Conservation (phyloP, 1,284 basidiomycete genomes). For the Moesziomyces globuligerus region DNA sequence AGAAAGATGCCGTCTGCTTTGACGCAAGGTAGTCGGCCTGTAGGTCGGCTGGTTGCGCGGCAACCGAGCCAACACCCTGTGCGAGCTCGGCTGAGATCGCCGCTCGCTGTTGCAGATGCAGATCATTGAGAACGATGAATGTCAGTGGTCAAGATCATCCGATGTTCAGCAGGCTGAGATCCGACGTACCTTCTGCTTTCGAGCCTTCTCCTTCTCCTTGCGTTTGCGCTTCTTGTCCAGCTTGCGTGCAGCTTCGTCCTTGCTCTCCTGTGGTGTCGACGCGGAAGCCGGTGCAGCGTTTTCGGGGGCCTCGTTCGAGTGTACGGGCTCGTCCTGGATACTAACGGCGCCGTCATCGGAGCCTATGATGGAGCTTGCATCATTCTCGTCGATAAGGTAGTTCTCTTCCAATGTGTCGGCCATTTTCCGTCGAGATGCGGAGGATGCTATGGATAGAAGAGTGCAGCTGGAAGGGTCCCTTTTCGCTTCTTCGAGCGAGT, state of each 20-base stretch:
- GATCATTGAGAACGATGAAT: background rate
- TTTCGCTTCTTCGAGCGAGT: constrained; percentile 16
- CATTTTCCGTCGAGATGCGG: constrained; percentile 40
- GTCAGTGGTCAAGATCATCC: background rate
- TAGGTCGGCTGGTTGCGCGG: constrained; percentile 47
- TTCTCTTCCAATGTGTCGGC: constrained; percentile 60
- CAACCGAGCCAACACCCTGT: constrained; percentile 40
- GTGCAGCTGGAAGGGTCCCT: constrained; percentile 1
- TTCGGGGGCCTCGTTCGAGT: constrained; percentile 2
- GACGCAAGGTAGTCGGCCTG: constrained; percentile 60
- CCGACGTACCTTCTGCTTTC: constrained; percentile 53
- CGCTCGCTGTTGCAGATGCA: constrained; percentile 26
- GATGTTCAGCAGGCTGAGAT: background rate
- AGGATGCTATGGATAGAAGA: background rate
- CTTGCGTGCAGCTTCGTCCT: constrained; percentile 47
- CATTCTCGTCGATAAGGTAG: constrained; percentile 51
- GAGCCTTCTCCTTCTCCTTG: constrained; percentile 52
- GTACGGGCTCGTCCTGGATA: constrained; percentile 28
- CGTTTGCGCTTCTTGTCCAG: constrained; percentile 54
- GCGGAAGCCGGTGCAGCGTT: background rate
- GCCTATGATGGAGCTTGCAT: constrained; percentile 24
- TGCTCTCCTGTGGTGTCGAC: constrained; percentile 7
- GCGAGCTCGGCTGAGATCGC: constrained; percentile 43
- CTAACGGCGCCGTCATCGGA: constrained; percentile 46
- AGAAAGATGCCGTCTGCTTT: constrained; percentile 46